Evolutionary conservation across 108 stramenopile genomes (phyloP), one percentile per base, ranked within the genome.

Genomic region (Fragilariopsis cylindrus): DNA sequence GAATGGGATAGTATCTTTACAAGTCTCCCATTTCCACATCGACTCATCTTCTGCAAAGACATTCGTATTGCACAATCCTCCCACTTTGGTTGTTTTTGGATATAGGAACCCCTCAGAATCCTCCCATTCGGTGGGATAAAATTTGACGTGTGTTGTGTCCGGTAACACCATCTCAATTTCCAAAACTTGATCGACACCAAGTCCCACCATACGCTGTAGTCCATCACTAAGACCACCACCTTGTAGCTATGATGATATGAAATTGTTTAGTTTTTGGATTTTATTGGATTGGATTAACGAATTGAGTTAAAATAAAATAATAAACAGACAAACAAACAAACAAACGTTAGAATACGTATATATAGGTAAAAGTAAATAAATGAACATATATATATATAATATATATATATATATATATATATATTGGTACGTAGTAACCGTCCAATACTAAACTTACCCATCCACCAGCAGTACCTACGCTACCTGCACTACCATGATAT

Each of bases 151-250:
- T 30, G 30, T 30, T 30, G 30, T 30, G 30, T 30, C 30, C 30
- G 30, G 30, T 30, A 30, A 30, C 30, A 30, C 30, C 30, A 30
- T 30, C 2, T 30, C 30, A 30, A 30, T 30, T 30, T 30, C 30
- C 30, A 79, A 46, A 6, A 79, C 65, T 70, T 83, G 78, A 71
- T 83, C 82, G 7, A 79, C 58, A 42, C 76, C 76, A 19, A 76
- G 11, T 8, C 76, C 76, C 43, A 48, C 70, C 0, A 46, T 56
- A 21, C 76, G 69, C 45, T 30, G 2, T 30, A 30, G 30, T 30
- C 30, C 30, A 30, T 30, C 2, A 30, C 30, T 30, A 0, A 30
- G 30, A 30, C 30, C 30, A 30, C 30, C 30, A 30, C 30, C 30
- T 30, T 30, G 30, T 30, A 30, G 30, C 30, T 30, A 30, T 30